Evolutionary conservation across 1,139 yeast genomes (phyloP), one percentile per base, ranked within the genome.

Genomic region (Zygosaccharomyces sapae): DNA sequence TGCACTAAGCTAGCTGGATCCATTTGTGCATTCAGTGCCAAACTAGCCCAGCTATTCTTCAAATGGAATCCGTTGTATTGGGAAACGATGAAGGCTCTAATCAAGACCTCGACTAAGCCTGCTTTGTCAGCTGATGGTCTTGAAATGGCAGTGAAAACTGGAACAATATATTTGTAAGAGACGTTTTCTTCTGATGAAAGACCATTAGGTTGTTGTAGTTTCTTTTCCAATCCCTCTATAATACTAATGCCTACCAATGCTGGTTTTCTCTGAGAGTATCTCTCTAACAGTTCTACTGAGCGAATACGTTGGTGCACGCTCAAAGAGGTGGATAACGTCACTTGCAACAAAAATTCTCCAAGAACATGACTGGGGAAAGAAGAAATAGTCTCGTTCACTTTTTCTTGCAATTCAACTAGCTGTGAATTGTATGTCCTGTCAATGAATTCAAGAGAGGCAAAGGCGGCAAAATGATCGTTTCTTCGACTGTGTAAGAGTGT

Each of bases 31-130:
- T 79, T 71, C 58, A 84, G 80, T 38, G 82, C 81, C 43, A 89
- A 68, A 0, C 86, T 86, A 37, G 89, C 85, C 98, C 98, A 92
- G 2, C 86, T 83, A 49, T 73, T 73, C 46, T 77, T 77, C 6
- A 73, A 61, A 2, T 67, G 66, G 27, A 75, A 67, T 3, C 53
- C 61, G 1, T 66, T 55, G 53, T 78, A 80, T 61, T 86, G 87
- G 8, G 84, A 71, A 8, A 79, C 60, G 24, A 84, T 68, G n/a
- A 86, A 63, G 19, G 80, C 52, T 5, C 71, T 67, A 16, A 74
- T 61, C 20, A 82, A 60, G 30, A 77, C 73, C 3, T 69, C 61
- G 3, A 68, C 69, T 44, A 76, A 62, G 22, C 72, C 60, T 1
- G 62, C 59, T 12, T 59, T 57, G 20, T 73, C 66, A 8, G 64